Evolutionary conservation across 1,139 yeast species (phyloP).

Genomic region (Zygosaccharomyces sapae): DNA sequence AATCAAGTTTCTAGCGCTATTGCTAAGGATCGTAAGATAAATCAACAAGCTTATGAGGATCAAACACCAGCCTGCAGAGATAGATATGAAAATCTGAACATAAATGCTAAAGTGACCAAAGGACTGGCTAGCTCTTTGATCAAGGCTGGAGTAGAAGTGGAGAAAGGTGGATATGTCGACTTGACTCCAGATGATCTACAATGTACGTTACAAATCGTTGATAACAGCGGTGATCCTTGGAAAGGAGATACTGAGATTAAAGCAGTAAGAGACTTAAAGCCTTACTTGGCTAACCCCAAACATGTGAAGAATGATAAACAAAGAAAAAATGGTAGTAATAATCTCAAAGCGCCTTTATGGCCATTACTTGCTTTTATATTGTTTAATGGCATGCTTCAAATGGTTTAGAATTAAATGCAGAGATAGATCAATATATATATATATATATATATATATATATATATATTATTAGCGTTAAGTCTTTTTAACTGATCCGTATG

Average conservation of each 20-base stretch:
- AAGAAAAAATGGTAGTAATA: neutral
- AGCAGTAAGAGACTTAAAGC: constrained; percentile 4
- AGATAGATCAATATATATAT: neutral
- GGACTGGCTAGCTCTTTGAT: constrained; percentile 46
- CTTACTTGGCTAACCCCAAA: neutral
- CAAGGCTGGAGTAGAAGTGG: constrained; percentile 44
- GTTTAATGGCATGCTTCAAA: neutral
- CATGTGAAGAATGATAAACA: neutral
- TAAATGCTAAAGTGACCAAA: constrained; percentile 47
- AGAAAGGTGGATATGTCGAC: constrained; percentile 46
- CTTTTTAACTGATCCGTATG: constrained; percentile 25
- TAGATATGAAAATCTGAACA: constrained; percentile 50
- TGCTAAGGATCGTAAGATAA: constrained; percentile 8
- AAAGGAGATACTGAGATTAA: constrained; percentile 7
- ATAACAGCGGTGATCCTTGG: constrained; percentile 18
- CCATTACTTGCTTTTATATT: neutral
- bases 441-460: no score
- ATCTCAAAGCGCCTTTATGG: neutral
- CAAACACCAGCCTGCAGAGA: constrained; percentile 38
- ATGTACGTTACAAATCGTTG: constrained; percentile 20
- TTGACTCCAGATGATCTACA: constrained; percentile 36
- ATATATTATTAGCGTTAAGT: neutral
- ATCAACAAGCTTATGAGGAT: constrained; percentile 5
- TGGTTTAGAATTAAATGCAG: neutral
- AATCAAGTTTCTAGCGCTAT: constrained; percentile 11